A percentile compares a stretch with the other conserved stretches of the same genome.
phyloP scores from a whole-genome alignment of 179 eudicot genomes.

The Amaranthus tricolor region DNA sequence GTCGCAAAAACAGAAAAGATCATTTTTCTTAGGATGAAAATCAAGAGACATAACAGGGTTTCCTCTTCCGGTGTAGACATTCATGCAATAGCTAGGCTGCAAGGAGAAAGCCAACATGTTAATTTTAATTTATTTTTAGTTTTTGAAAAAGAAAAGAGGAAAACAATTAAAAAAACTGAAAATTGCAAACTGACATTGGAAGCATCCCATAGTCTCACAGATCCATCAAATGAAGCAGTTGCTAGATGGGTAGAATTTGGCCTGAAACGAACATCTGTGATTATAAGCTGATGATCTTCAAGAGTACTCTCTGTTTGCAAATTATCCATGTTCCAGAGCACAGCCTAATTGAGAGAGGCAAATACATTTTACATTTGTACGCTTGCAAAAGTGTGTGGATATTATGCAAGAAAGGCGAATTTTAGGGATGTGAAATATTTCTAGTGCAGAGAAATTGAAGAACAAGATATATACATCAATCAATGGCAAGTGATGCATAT shows the following conservation, averaged over 20 bases:
- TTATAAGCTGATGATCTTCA: slow-evolving; percentile 66
- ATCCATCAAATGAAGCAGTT: slow-evolving; percentile 81
- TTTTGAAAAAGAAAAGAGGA: slow-evolving; percentile 1
- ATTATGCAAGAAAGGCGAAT: background rate
- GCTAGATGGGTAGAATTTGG: slow-evolving; percentile 85
- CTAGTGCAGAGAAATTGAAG: background rate
- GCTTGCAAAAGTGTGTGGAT: slow-evolving; percentile 7
- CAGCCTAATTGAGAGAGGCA: slow-evolving; percentile 47
- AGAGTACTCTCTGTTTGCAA: slow-evolving; percentile 69
- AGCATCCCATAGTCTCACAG: slow-evolving; percentile 93
- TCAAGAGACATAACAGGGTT: slow-evolving; percentile 78
- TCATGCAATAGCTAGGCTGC: slow-evolving; percentile 77
- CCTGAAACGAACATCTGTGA: slow-evolving; percentile 86
- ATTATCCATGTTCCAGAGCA: slow-evolving; percentile 89
- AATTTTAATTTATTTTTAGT: background rate
- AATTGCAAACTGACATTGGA: slow-evolving; percentile 56
- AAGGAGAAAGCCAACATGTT: slow-evolving; percentile 23
- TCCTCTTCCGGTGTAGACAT: slow-evolving; percentile 59
- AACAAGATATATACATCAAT: background rate
- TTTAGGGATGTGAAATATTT: background rate
- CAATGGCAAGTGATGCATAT: background rate
- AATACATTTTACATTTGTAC: slow-evolving; percentile 7
- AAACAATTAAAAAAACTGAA: slow-evolving; percentile 11
- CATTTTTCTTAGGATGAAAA: slow-evolving; percentile 79
- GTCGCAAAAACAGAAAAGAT: slow-evolving; percentile 87